phyloP scores from a whole-genome alignment of 1,284 basidiomycete species.

The Chalciporus sp. region DNA sequence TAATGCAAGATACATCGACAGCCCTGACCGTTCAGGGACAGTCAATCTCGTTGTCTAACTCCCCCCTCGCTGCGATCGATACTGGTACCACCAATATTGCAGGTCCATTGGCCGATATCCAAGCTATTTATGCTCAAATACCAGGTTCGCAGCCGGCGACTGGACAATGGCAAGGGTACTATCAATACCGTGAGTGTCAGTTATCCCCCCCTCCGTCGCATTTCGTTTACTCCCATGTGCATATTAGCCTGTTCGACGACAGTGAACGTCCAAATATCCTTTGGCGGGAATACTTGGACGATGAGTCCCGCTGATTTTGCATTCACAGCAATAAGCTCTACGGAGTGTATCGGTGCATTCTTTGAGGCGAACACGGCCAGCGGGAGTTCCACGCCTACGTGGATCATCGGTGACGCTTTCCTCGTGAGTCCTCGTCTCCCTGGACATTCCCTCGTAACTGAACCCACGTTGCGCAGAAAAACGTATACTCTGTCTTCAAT shows the following conservation, averaged over 20 bases:
- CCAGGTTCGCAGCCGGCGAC: constrained; percentile 32
- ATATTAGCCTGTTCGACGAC: constrained; percentile 23
- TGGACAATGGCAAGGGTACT: constrained; percentile 35
- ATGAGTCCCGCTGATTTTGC: constrained; percentile 51
- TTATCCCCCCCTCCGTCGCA: neutral
- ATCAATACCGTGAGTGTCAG: constrained; percentile 27
- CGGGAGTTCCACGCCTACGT: constrained; percentile 31
- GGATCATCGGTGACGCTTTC: constrained; percentile 60
- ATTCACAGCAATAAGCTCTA: constrained; percentile 38
- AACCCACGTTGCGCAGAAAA: constrained; percentile 43
- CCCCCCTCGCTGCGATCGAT: constrained; percentile 40
- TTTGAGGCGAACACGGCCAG: constrained; percentile 41
- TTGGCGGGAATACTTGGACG: constrained; percentile 48
- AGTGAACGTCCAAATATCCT: constrained; percentile 37
- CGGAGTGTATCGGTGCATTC: constrained; percentile 50
- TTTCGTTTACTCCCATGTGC: neutral
- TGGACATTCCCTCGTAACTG: neutral
- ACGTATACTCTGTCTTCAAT: constrained; percentile 57
- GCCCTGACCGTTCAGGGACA: constrained; percentile 36
- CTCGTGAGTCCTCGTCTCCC: constrained; percentile 30
- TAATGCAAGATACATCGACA: constrained; percentile 2
- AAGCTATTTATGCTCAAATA: constrained; percentile 42
- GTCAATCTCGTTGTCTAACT: constrained; percentile 22
- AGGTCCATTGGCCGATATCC: constrained; percentile 34
- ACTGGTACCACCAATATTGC: constrained; percentile 47